These are phyloP conservation scores for Colletotrichum sp. DNA, from an alignment of 2,329 filamentous ascomycete species.

Conservation along the genomic window DNA sequence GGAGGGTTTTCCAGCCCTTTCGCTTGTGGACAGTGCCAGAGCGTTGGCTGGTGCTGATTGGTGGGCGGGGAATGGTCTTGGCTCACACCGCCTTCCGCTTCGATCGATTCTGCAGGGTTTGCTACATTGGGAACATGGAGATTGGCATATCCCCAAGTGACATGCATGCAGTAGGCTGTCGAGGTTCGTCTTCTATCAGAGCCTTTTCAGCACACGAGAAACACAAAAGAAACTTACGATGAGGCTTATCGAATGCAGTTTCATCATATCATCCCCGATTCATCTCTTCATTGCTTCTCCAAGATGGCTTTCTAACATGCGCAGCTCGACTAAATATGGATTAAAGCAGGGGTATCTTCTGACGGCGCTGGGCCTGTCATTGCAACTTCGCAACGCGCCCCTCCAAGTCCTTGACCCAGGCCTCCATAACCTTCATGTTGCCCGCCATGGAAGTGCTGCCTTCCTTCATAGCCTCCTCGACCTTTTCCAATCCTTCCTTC, in stretches of 20 bases:
- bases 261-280: background rate
- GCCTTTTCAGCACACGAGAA: background rate
- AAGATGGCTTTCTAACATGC: background rate
- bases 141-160: background rate
- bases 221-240: background rate
- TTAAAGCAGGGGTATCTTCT: slow-evolving; percentile 39
- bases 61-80: background rate
- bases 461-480: slow-evolving; percentile 76
- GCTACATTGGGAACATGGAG: background rate
- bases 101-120: background rate
- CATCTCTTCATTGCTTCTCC: background rate
- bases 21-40: background rate
- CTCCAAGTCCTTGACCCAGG: slow-evolving; percentile 89
- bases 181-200: background rate
- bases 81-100: background rate
- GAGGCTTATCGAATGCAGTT: background rate
- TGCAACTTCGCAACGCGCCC: slow-evolving; percentile 70
- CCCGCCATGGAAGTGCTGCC: slow-evolving; percentile 73
- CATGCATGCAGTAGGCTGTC: background rate
- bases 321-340: background rate
- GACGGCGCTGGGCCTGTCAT: slow-evolving; percentile 28
- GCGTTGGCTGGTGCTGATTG: background rate
- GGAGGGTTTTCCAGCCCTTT: background rate
- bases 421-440: slow-evolving; percentile 85
- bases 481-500: slow-evolving; percentile 78